A percentile compares a stretch with the other conserved stretches of the same genome.
phyloP scores from a whole-genome alignment of 495 filamentous ascomycete genomes.

The Aspergillus heteromorphus region DNA sequence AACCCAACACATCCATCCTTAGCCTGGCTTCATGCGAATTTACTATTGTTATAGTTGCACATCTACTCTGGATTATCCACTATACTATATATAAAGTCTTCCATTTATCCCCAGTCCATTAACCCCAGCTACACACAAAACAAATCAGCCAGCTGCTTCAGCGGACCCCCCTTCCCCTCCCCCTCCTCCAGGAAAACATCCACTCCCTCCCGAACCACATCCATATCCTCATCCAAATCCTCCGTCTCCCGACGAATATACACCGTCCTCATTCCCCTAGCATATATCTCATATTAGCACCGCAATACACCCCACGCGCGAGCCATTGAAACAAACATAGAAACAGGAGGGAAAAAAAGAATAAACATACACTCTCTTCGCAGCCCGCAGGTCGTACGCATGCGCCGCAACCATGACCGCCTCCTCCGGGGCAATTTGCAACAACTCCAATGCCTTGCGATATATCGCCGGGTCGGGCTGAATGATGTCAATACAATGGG shows the following conservation, averaged over 20 bases:
- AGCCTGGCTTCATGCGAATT: neutral
- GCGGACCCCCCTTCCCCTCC: no score
- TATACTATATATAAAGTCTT: no score
- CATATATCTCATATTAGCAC: neutral
- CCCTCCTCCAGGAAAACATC: conserved; percentile 45
- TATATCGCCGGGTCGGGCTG: conserved; percentile 40
- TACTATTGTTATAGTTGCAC: no score
- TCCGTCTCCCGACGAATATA: conserved; percentile 52
- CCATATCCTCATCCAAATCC: conserved; percentile 47
- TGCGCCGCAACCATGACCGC: conserved; percentile 51
- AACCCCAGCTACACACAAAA: neutral
- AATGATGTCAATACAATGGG: no score
- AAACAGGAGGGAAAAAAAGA: neutral
- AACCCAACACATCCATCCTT: neutral
- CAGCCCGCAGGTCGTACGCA: conserved; percentile 48
- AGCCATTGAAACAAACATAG: neutral
- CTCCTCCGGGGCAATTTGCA: conserved; percentile 40
- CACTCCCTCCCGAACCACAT: conserved; percentile 35
- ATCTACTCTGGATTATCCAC: no score
- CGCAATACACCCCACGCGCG: no score
- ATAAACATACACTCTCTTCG: conserved; percentile 19
- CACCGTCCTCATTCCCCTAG: conserved; percentile 42
- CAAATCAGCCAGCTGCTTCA: neutral
- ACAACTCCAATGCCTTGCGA: conserved; percentile 36
- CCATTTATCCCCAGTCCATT: neutral